Base-by-base conservation (phyloP, 2,329 filamentous ascomycete species). In the Aureobasidium sp. region DNA sequence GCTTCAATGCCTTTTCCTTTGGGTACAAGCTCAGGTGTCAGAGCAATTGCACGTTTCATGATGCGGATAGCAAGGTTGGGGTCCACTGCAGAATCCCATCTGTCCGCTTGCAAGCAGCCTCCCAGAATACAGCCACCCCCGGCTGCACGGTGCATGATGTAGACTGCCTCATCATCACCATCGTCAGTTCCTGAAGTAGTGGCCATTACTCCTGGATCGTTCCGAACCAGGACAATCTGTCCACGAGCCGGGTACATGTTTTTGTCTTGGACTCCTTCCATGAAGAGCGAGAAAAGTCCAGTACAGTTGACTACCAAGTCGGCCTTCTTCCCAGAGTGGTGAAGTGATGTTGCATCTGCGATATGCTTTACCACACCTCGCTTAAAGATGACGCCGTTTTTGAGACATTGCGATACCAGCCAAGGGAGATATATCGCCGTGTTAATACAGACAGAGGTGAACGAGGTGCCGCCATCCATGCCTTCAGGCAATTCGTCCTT, bases 401-500 rank as follows among this genome's bases (percentile, higher is more conserved):
- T 85, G 32, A 89, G 80, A 72, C 90, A 95, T 76, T 94, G 87
- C 0, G 89, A 88, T 0, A 89, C 79, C 0, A 97, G 85, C 85
- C 89, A 97, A 4, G 90, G 85, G 2, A 97, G 84, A 75, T 97
- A 97, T 63, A 97, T 76, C 46, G 89, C 85, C 0, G 90, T 90
- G 76, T 97, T 97, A 73, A 97, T 93, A 76, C 92, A 97, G 44
- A 96, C 87, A 0, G 89, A 93, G 8, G 84, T 90, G 74, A 94
- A 96, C 61, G 82, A 79, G 56, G 84, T 89, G 27, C 86, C 92
- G 12, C 87, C 88, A 64, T 91, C 87, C 59, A 87, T 83, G 20
- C 83, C 89, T 0, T 77, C 68, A 0, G 84, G 83, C 1, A 96
- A 77, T 67, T 72, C 69, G 5, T 65, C 63, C 44, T 69, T 65